A percentile compares a stretch with the other conserved stretches of the same genome.
These are phyloP conservation scores for Chrysanthemum makinoi DNA, from an alignment of 129 eudicot genomes.

Conservation along the genomic window DNA sequence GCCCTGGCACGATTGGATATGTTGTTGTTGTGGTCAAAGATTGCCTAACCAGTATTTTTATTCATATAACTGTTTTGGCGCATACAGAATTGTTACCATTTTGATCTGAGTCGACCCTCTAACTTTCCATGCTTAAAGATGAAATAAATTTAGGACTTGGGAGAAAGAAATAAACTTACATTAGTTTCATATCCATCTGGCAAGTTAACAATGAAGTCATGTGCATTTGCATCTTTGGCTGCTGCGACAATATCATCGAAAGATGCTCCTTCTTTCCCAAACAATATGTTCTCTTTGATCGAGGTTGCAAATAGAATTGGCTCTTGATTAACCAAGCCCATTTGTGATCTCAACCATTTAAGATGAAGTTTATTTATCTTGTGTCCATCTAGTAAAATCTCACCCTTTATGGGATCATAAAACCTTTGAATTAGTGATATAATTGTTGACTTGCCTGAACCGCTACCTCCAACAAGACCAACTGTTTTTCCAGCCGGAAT, in stretches of 20 bases:
- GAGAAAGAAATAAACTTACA: constrained; percentile 28
- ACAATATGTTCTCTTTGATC: constrained; percentile 70
- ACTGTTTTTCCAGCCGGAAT: constrained; percentile 57
- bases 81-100: too few species aligned
- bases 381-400: constrained; percentile 57
- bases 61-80: too few species aligned
- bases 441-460: constrained; percentile 72
- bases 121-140: too few species aligned
- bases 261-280: constrained; percentile 67
- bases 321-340: constrained; percentile 82
- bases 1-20: too few species aligned
- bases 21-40: too few species aligned
- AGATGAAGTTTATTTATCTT: constrained; percentile 60
- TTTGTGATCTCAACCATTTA: constrained; percentile 77
- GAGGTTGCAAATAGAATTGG: constrained; percentile 85
- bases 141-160: background rate
- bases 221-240: constrained; percentile 72
- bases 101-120: too few species aligned
- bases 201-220: constrained; percentile 58
- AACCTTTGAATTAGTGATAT: constrained; percentile 63
- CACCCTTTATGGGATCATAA: constrained; percentile 71
- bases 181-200: constrained; percentile 77
- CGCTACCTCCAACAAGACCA: constrained; percentile 78
- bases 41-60: too few species aligned
- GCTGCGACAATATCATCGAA: constrained; percentile 60